Evolutionary conservation across 225 moss, liverwort and hornwort species (phyloP).

Genomic region (Antitrichia curtipendula): DNA sequence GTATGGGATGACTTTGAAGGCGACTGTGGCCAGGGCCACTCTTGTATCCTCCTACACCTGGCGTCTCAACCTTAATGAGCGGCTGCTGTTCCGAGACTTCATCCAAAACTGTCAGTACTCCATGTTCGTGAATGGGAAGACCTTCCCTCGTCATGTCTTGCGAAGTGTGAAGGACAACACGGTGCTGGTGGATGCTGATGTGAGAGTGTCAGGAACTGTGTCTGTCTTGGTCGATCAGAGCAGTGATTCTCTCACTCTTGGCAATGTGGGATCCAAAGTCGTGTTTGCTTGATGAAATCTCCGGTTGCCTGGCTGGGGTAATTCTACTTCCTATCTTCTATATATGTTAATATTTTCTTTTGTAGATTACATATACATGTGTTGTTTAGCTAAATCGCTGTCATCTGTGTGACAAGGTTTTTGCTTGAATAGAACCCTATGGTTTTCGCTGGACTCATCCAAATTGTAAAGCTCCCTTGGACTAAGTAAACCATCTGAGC

Average conservation of each 20-base stretch:
- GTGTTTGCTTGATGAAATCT: conserved; percentile 2
- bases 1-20: conserved; percentile 69
- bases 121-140: conserved; percentile 29
- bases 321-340: background rate
- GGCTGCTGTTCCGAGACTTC: conserved; percentile 54
- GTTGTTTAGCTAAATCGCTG: background rate
- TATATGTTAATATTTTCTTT: background rate
- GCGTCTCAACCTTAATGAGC: conserved; percentile 53
- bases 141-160: conserved; percentile 40
- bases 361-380: background rate
- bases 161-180: conserved; percentile 48
- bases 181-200: conserved; percentile 52
- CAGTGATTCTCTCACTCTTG: conserved; percentile 40
- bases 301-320: background rate
- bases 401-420: background rate
- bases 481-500: background rate
- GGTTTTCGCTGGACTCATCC: background rate
- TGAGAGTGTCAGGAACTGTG: conserved; percentile 42
- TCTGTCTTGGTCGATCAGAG: conserved; percentile 70
- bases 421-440: background rate
- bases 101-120: conserved; percentile 68
- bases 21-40: conserved; percentile 57
- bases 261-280: background rate
- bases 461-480: background rate
- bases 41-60: conserved; percentile 43